phyloP scores from a whole-genome alignment of 2,329 filamentous ascomycete genomes.

The Fusarium sp. region DNA sequence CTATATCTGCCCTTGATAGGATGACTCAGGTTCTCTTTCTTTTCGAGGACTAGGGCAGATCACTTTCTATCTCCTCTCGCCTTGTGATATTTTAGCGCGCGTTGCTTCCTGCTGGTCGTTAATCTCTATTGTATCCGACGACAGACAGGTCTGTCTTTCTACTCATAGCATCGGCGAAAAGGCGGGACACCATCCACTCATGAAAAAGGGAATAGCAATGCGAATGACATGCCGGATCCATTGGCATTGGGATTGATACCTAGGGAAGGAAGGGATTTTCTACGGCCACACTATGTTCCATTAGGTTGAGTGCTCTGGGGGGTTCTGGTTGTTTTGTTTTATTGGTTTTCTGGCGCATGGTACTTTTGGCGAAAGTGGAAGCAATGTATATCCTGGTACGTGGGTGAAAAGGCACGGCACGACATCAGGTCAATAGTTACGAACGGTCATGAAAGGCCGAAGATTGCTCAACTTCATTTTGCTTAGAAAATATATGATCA shows the following conservation, averaged over 20 bases:
- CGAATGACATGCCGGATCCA: slow-evolving; percentile 18
- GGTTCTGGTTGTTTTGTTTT: slow-evolving; percentile 11
- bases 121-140: slow-evolving; percentile 29
- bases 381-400: slow-evolving; percentile 14
- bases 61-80: slow-evolving; percentile 25
- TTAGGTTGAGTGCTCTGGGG: slow-evolving; percentile 1
- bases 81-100: slow-evolving; percentile 43
- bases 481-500: slow-evolving; percentile 13
- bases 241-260: slow-evolving; percentile 36
- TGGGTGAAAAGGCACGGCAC: slow-evolving; percentile 2
- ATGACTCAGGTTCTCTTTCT: slow-evolving; percentile 23
- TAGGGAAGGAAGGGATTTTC: slow-evolving; percentile 12
- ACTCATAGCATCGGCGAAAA: slow-evolving; percentile 50
- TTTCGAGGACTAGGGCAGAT: slow-evolving; percentile 20
- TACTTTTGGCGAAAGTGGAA: slow-evolving; percentile 27
- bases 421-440: slow-evolving; percentile 9
- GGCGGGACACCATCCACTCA: slow-evolving; percentile 34
- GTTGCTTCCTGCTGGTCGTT: slow-evolving; percentile 41
- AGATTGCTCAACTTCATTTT: slow-evolving; percentile 34
- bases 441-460: slow-evolving; percentile 10
- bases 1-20: slow-evolving; percentile 20
- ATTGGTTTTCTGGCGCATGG: slow-evolving; percentile 1
- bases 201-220: slow-evolving; percentile 28
- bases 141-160: slow-evolving; percentile 44
- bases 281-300: slow-evolving; percentile 20